Evolutionary conservation across 2,329 filamentous ascomycete species (phyloP), one percentile per base, ranked within the genome.

Genomic region (Ploettnerulaceae sp.): DNA sequence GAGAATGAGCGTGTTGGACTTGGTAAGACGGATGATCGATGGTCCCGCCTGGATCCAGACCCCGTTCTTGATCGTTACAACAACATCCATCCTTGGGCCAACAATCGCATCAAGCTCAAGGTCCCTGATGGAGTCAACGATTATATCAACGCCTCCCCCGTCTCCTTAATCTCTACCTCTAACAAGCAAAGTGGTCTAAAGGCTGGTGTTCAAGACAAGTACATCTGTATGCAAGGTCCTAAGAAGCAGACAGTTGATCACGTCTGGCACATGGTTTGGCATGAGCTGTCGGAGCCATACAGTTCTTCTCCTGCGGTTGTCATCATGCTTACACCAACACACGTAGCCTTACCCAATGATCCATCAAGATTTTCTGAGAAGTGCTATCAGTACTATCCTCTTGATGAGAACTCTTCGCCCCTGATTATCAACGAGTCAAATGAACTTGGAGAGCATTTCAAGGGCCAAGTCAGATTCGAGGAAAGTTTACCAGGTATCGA

Each of bases 201-300:
- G 29, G 39, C 54, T 12, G 54, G 56, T 29, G 51, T 57, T 17
- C 56, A 59, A 38, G 56, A 62, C 57, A 75, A 76, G 45, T 97
- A 94, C 66, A 95, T 98, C 57, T 93, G 90, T 42, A 96, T 94
- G 65, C 89, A 94, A 69, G 93, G 93, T 0, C 93, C 93, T 5
- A 95, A 90, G 61, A 67, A 74, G 49, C 77, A 79, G 20, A 87
- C 86, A 12, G 75, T 84, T 45, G 79, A 82, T 56, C 89, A 95
- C 62, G 86, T 95, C 55, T 98, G 91, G 87, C 87, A 93, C 62
- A 98, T 98, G 93, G 74, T 96, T 26, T 86, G 87, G 64, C 83
- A 94, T 60, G 88, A 94, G 66, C 41, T 62, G 7, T 49, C 58
- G 9, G 54, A 50, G 15, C 60, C 60, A 9, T 57, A 58, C 41